Evolutionary conservation across 306 rosid genomes (phyloP), one percentile per base, ranked within the genome.

Genomic region (Astragalus membranaceus): DNA sequence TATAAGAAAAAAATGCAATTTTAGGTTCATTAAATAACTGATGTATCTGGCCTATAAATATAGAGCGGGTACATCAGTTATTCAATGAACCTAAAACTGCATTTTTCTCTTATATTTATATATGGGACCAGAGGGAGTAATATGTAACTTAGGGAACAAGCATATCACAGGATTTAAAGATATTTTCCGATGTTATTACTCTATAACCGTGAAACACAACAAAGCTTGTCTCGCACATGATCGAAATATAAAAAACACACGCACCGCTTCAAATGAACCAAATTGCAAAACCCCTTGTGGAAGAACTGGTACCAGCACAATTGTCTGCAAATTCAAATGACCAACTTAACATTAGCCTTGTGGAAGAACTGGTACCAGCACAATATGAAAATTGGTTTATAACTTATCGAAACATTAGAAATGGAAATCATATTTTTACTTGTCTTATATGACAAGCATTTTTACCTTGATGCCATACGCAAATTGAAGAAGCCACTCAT

Each of bases 271-370:
- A 70, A 77, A 69, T 7, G 99, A 94, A 66, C 97, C 99, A 15
- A 94, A 88, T 80, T 91, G 97, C 82, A 94, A 70, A 66, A 94
- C 97, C 58, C 99, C 97, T 53, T 73, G 75, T 5, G 99, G 92
- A 84, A 83, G 89, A 51, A 94, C 86, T 66, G 99, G 97, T 17
- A 91, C 88, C 73, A 91, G 75, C 76, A 91, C 78, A 76, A 94
- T 86, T 39, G 99, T 94, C 99, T 94, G 90, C 82, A 55, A 37
- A 16, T 44, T 46, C 49, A 67, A 54, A 58, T 55, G 44, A 72
- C 29, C 39, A 70, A 35, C 46, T 66, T 39, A 48, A 6, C n/a
- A 66, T 65, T 15, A 16, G 15, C 33, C 13, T n/a, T n/a, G n/a
- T n/a, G n/a, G n/a, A n/a, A n/a, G n/a, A n/a, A n/a, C n/a, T n/a